Conservation (phyloP, 352 stramenopile species). For the Globisporangium rhizosaccharum region DNA sequence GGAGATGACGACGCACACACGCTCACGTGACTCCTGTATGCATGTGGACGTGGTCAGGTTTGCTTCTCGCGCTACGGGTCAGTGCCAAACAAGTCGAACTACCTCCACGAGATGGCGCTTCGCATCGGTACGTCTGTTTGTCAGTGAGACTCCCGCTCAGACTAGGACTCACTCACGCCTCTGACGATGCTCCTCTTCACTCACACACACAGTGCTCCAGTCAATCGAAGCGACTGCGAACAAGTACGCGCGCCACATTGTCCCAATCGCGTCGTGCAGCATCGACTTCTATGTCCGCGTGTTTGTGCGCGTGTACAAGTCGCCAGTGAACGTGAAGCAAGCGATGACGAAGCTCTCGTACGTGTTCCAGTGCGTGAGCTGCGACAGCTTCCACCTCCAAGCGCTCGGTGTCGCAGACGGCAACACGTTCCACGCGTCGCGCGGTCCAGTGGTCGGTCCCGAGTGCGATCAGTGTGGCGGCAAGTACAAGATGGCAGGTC, state of each 20-base stretch:
- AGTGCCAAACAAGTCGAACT: conserved; percentile 85
- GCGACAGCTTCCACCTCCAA: conserved; percentile 97
- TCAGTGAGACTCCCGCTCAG: conserved; percentile 27
- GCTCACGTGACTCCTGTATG: not conserved
- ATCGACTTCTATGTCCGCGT: conserved; percentile 99
- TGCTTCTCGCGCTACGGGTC: conserved; percentile 85
- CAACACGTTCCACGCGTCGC: conserved; percentile 83
- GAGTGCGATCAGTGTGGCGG: conserved; percentile 77
- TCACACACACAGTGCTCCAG: conserved; percentile 87
- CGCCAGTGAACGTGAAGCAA: conserved; percentile 93
- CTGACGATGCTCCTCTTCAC: not conserved
- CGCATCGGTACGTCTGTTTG: conserved; percentile 50
- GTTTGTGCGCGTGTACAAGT: conserved; percentile 98
- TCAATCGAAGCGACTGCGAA: conserved; percentile 93
- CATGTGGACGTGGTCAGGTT: conserved; percentile 13
- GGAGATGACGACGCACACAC: not conserved
- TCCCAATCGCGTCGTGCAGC: conserved; percentile 95
- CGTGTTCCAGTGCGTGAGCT: conserved; percentile 91
- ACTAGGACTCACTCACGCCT: no score
- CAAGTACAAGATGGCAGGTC: conserved; percentile 92
- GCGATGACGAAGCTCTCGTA: conserved; percentile 89
- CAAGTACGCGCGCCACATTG: conserved; percentile 95
- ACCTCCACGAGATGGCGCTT: conserved; percentile 85
- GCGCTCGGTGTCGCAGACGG: conserved; percentile 85
- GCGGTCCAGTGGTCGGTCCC: conserved; percentile 60